Evolutionary conservation across 805 yeast genomes (phyloP).

Genomic region (Priceomyces fermenticarens): DNA sequence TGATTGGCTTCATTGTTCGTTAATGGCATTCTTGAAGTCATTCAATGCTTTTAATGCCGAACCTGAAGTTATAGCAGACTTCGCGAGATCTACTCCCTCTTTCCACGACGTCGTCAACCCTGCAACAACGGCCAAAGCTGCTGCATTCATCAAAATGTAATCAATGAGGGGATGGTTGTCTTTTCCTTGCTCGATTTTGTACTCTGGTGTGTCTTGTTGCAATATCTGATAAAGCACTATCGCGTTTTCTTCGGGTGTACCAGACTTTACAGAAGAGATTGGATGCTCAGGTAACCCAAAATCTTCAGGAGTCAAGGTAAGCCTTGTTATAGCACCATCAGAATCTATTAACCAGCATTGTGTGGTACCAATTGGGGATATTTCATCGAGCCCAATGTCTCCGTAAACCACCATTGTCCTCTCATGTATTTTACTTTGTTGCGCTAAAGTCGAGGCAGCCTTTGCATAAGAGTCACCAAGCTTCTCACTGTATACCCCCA

Average conservation of each 20-base stretch:
- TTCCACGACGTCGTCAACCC: conserved; percentile 70
- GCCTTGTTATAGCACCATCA: conserved; percentile 40
- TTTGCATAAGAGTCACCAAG: conserved; percentile 84
- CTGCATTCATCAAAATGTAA: conserved; percentile 86
- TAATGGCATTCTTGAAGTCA: conserved; percentile 38
- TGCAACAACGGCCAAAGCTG: conserved; percentile 78
- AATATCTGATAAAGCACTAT: conserved; percentile 43
- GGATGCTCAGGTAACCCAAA: conserved; percentile 79
- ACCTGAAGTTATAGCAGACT: conserved; percentile 64
- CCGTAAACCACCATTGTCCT: conserved; percentile 92
- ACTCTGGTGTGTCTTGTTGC: conserved; percentile 44
- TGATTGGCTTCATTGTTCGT: background rate
- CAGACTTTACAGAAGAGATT: conserved; percentile 66
- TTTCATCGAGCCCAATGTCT: conserved; percentile 86
- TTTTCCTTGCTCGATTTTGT: conserved; percentile 35
- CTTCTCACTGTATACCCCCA: conserved; percentile 82
- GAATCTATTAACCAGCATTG: conserved; percentile 69
- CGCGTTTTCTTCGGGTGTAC: conserved; percentile 88
- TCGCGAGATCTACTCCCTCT: conserved; percentile 74
- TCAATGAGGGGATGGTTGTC: conserved; percentile 66
- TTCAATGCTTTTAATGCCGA: conserved; percentile 60
- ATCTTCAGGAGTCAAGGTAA: conserved; percentile 63
- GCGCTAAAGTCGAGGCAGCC: conserved; percentile 67
- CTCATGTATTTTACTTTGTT: conserved; percentile 40
- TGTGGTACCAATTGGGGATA: conserved; percentile 83